Evolutionary conservation across 495 filamentous ascomycete species (phyloP), one percentile per base, ranked within the genome.

Genomic region (Baudoinia panamericana): DNA sequence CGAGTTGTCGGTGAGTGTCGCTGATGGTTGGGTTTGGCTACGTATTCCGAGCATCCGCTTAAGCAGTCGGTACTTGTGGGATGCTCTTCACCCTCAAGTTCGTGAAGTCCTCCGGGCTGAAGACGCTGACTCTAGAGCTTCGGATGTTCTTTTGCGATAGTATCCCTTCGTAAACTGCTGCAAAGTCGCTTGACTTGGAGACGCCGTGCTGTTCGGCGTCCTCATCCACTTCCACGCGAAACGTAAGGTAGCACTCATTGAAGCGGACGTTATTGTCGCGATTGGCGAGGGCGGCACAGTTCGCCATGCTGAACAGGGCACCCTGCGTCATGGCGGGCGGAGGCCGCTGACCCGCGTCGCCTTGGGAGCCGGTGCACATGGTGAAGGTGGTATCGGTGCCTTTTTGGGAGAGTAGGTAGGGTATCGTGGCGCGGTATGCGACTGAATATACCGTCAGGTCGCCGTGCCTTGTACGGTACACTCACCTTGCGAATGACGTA

Each of bases 371-470:
- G 10, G 60, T 63, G 43, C 62, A 64, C 30, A 59, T 36, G 6
- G 63, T 64, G 52, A 50, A 66, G 2, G 62, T 57, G 44, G 50
- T 57, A 12, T 29, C 21, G 0, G 50, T 41, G 22, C 55, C 26
- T 21, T 56, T 59, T 41, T 66, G 59, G 32, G 55, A 52, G n/a
- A 57, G 48, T 7, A 66, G 41, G 41, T 66, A 66, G 0, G 26
- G 29, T 29, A 66, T 60, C 0, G 58, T 60, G 24, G 48, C 63
- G 5, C 53, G 53, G 45, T 66, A 66, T 26, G 61, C 63, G 31
- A 61, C 60, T 64, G 26, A 11, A n/a, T 18, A 15, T 30, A 7
- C 9, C 39, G 27, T 36, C 15, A 24, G 30, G n/a, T 7, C n/a
- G n/a, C n/a, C n/a, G n/a, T 23, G 6, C 9, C 12, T 16, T 25